Evolutionary conservation across 164 flowering plant species (phyloP).

Genomic region (Warburgia ugandensis): DNA sequence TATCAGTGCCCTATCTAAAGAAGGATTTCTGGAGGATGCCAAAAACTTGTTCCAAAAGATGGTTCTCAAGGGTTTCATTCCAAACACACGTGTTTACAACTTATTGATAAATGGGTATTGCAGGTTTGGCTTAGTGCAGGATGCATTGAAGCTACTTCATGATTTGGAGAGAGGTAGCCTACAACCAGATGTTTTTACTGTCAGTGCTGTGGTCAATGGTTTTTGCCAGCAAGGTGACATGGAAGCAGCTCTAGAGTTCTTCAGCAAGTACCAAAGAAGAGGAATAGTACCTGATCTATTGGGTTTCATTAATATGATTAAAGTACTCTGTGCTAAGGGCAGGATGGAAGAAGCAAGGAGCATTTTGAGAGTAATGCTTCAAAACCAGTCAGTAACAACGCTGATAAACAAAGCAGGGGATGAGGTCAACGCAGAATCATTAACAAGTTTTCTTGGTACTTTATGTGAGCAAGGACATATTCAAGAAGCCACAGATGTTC

Average conservation of each 20-base stretch:
- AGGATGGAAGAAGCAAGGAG: slow-evolving; percentile 86
- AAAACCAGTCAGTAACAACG: slow-evolving; percentile 33
- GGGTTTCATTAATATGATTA: slow-evolving; percentile 66
- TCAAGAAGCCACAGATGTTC: slow-evolving; percentile 49
- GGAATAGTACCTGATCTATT: slow-evolving; percentile 63
- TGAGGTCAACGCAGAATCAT: slow-evolving; percentile 46
- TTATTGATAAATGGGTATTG: slow-evolving; percentile 64
- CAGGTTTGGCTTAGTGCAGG: slow-evolving; percentile 48
- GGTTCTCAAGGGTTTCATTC: slow-evolving; percentile 44
- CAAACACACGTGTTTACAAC: slow-evolving; percentile 56
- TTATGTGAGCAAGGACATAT: slow-evolving; percentile 74
- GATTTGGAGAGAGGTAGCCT: slow-evolving; percentile 33
- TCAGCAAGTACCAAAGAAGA: slow-evolving; percentile 38
- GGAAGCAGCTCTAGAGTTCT: slow-evolving; percentile 67
- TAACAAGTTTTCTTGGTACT: slow-evolving; percentile 32
- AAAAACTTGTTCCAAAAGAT: slow-evolving; percentile 52
- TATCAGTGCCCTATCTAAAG: slow-evolving; percentile 53
- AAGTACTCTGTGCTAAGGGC: slow-evolving; percentile 71
- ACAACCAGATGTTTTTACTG: slow-evolving; percentile 58
- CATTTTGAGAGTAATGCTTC: slow-evolving; percentile 79
- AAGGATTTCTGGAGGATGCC: slow-evolving; percentile 69
- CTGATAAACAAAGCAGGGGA: slow-evolving; percentile 39
- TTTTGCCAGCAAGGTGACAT: slow-evolving; percentile 55
- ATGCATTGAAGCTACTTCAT: slow-evolving; percentile 45
- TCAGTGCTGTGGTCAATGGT: slow-evolving; percentile 61